Evolutionary conservation across 306 rosid species (phyloP), one percentile per base, ranked within the genome.

Genomic region (Quercus ilex): DNA sequence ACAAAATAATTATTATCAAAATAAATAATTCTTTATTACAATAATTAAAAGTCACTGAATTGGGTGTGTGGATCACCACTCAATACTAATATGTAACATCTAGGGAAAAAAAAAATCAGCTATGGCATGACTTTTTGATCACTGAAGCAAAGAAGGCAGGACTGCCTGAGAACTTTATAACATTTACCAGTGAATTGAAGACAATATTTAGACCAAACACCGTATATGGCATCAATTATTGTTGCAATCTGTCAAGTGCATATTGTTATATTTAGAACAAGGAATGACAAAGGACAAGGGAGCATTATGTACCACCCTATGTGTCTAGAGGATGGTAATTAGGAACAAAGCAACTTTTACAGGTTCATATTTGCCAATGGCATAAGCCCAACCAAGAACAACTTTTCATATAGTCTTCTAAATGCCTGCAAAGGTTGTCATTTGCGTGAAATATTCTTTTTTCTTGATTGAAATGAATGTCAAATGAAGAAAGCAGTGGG

Each of bases 321-420:
- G 76, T 20, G 51, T 23, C 23, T 23, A 23, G 23, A 23, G 23
- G 23, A 23, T 83, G 33, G 74, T 28, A 63, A 30, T 30, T 0
- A 30, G 33, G 33, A 3, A 30, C 4, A 30, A 4, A 30, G 33
- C 33, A 30, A 30, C 12, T 51, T 95, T 84, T 80, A 92, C 99
- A 20, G 98, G 97, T 82, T 91, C 89, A 67, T 89, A 92, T 89
- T 92, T 95, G 64, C 97, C 91, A 41, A 95, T 81, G 58, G 97
- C 96, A 84, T 92, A 95, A 72, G 92, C 90, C 99, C 99, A 23
- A 95, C 99, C 99, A 49, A 95, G 97, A 74, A 90, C 97, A 73
- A 91, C 97, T 23, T 64, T 80, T 95, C 99, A 75, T 91, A 91
- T 55, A 95, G 83, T 83, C 85, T 91, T 83, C 98, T 81, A 75